Base-by-base conservation (phyloP, 1,284 basidiomycete genomes). In the Heterobasidion annosum region DNA sequence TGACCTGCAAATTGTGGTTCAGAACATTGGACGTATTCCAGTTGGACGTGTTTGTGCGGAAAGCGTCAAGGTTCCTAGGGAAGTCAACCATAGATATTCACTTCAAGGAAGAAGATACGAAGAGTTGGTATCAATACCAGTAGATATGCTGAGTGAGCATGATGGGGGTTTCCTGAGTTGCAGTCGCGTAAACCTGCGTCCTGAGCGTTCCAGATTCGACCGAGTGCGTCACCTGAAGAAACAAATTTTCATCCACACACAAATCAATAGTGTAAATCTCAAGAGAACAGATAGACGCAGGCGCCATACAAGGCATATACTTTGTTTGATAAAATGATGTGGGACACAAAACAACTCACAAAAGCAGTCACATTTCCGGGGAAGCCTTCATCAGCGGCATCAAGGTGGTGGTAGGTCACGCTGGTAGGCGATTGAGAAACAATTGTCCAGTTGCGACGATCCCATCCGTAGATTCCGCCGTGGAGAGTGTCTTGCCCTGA, bases 81-180 rank as follows among this genome's bases (percentile, higher is more conserved):
- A 5, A 25, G 25, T 5, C 25, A 25, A 25, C 5, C 3, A 4
- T 25, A 25, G 3, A 25, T 25, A 5, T 25, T 25, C 25, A 25
- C 3, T 9, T 42, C n/a, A 34, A 37, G 5, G 33, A 18, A 34
- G 8, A 12, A 13, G 42, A 46, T 34, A n/a, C 9, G 32, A 49
- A 25, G 45, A 33, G 4, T 40, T 8, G 34, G 4, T 25, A n/a
- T 8, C n/a, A 15, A 50, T 52, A 76, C 78, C 77, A 81, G 63
- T 75, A 82, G 49, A 73, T 72, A 64, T 77, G 79, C 61, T 75
- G 77, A 1, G 77, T 81, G 13, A 80, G 63, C 78, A 82, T 81
- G 53, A 82, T 78, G 0, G 80, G 81, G 1, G 81, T 83, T 69
- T 74, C 67, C 61, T 77, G 65, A 0, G 76, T 74, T 0, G 78